These are phyloP conservation scores for Agrocybe pediades DNA, from an alignment of 768 basidiomycete genomes.

Conservation along the genomic window DNA sequence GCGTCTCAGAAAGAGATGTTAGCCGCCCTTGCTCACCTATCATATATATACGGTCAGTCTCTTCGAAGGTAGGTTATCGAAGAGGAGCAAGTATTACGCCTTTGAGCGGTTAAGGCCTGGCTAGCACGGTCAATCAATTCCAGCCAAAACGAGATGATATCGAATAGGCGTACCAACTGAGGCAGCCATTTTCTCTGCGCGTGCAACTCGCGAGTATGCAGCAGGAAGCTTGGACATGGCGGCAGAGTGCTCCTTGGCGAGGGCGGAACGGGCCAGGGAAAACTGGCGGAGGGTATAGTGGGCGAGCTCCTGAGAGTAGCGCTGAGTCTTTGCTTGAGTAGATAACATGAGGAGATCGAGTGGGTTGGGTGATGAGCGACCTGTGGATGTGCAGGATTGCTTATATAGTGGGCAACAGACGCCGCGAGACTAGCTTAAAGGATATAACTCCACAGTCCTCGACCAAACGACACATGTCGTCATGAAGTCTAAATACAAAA, in stretches of 20 bases:
- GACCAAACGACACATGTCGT: neutral
- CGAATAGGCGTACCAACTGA: slow-evolving; percentile 3
- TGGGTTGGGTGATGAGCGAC: neutral
- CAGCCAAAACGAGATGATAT: neutral
- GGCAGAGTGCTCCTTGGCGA: slow-evolving; percentile 30
- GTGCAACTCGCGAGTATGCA: slow-evolving; percentile 28
- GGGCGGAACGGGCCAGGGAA: slow-evolving; percentile 34
- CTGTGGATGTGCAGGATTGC: too few species aligned
- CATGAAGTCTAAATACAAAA: slow-evolving; percentile 3
- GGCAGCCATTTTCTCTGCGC: slow-evolving; percentile 19
- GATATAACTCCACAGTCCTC: slow-evolving; percentile 4
- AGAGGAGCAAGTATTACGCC: too few species aligned
- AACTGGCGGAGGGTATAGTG: slow-evolving; percentile 51
- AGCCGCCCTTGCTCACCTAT: too few species aligned
- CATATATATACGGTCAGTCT: neutral
- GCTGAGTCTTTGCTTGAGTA: slow-evolving; percentile 28
- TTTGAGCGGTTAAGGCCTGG: slow-evolving; percentile 8
- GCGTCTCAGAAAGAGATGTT: neutral
- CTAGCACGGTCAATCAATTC: neutral
- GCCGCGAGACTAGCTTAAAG: neutral
- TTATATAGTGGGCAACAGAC: neutral
- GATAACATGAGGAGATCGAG: slow-evolving; percentile 21
- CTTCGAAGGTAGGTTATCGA: too few species aligned
- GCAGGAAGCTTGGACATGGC: slow-evolving; percentile 41
- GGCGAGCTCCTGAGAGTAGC: slow-evolving; percentile 49